Base-by-base conservation (phyloP, 1,139 yeast species). In the Geotrichum bryndzae region DNA sequence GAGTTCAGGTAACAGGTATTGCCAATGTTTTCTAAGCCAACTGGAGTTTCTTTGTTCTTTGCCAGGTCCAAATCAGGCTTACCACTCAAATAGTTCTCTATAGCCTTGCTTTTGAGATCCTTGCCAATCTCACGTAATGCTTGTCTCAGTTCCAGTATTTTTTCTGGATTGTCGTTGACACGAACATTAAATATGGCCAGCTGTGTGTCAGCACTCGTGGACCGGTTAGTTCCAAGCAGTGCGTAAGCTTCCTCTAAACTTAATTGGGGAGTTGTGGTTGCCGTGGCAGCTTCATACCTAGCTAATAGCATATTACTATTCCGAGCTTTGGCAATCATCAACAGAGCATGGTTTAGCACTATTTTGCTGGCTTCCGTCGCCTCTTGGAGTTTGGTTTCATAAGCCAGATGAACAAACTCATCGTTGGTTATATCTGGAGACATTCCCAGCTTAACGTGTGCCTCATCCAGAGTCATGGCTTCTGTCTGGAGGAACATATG, bases 1-100 rank as follows among this genome's bases (percentile, higher is more conserved):
- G 97, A 91, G 71, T 94, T 94, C 71, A 94, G 79, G 68, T 94
- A 94, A 73, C 99, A 94, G 0, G 99, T 92, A 71, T 94, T 94
- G 45, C 99, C 98, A 67, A 91, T 91, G 70, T 94, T 94, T 73
- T 88, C 90, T 70, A 94, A 80, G 0, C 98, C 99, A 29, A 63
- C 63, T 13, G 65, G 65, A 33, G 33, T 33, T 29, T 57, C 57
- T 25, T 51, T 54, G 41, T 55, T 58, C 23, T 38, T 56, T 13
- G 41, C 51, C 15, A 60, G 59, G 10, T 63, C 65, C 1, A 59
- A 52, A 3, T 48, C 64, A 3, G 66, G 56, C n/a, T 55, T 65
- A 25, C 64, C 69, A 29, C 56, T 61, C 7, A 75, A 65, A 60
- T 67, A 74, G 2, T 54, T 62, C 46, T 64, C 63, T 46, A 74